Evolutionary conservation across 805 yeast genomes (phyloP).

Genomic region (Kuraishia cidri): DNA sequence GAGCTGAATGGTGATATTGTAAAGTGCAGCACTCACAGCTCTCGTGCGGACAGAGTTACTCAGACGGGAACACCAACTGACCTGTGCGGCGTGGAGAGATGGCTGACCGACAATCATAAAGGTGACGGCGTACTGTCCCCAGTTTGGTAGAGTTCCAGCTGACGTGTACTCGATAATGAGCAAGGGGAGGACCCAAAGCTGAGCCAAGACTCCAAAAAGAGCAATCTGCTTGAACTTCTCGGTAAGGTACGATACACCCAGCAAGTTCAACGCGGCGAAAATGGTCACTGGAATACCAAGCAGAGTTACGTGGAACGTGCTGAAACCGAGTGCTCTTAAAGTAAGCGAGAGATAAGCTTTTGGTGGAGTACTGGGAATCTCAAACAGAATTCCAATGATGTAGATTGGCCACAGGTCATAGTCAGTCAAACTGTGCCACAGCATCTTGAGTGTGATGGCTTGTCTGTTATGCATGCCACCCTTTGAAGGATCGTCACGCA

Average conservation of each 20-base stretch:
- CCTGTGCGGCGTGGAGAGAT: slow-evolving; percentile 35
- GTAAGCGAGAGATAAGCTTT: slow-evolving; percentile 36
- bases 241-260: slow-evolving; percentile 21
- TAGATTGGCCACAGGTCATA: slow-evolving; percentile 50
- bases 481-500: slow-evolving; percentile 56
- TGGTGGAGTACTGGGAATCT: slow-evolving; percentile 27
- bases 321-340: slow-evolving; percentile 38
- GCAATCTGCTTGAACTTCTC: slow-evolving; percentile 18
- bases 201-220: slow-evolving; percentile 6
- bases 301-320: slow-evolving; percentile 35
- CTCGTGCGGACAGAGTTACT: slow-evolving; percentile 53
- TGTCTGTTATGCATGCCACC: slow-evolving; percentile 60
- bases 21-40: slow-evolving; percentile 50
- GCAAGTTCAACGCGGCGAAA: slow-evolving; percentile 19
- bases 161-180: slow-evolving; percentile 6
- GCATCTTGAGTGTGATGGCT: slow-evolving; percentile 30
- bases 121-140: slow-evolving; percentile 6
- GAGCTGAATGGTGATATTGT: slow-evolving; percentile 47
- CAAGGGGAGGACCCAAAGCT: slow-evolving; percentile 9
- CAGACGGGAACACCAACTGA: slow-evolving; percentile 50
- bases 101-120: slow-evolving; percentile 25
- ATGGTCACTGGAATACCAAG: slow-evolving; percentile 36
- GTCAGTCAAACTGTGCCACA: slow-evolving; percentile 35
- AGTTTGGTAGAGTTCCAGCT: slow-evolving; percentile 2
- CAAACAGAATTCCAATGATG: slow-evolving; percentile 31